Percentiles rank a stretch among this genome's conserved stretches.
Conservation (phyloP, 2,329 filamentous ascomycete species). For the Fusarium brachygibbosum region DNA sequence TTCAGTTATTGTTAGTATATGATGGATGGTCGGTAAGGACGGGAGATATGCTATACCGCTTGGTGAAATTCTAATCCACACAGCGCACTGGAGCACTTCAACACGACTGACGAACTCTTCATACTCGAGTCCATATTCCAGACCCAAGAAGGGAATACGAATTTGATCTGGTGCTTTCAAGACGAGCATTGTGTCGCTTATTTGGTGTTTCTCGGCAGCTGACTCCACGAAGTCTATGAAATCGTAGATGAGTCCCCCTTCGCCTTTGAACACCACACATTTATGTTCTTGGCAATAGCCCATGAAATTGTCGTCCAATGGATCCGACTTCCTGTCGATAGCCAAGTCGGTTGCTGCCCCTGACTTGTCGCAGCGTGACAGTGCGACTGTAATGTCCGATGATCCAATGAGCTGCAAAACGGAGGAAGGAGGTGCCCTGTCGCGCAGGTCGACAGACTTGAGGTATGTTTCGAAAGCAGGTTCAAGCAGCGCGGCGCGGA, state of each 20-base stretch:
- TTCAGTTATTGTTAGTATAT: neutral
- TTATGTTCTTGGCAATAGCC: conserved; percentile 34
- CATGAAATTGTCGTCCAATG: conserved; percentile 44
- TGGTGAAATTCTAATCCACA: conserved; percentile 38
- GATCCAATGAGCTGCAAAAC: conserved; percentile 29
- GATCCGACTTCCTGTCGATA: conserved; percentile 31
- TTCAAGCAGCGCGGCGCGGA: conserved; percentile 17
- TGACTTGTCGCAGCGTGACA: conserved; percentile 18
- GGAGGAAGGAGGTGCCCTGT: conserved; percentile 10
- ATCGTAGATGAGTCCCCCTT: conserved; percentile 31
- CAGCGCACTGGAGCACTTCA: conserved; percentile 47
- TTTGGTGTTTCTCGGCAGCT: conserved; percentile 6
- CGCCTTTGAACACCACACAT: conserved; percentile 45
- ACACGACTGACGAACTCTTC: conserved; percentile 43
- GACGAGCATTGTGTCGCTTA: conserved; percentile 14
- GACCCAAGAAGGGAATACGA: conserved; percentile 39
- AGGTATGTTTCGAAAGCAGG: conserved; percentile 39
- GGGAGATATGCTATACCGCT: conserved; percentile 27
- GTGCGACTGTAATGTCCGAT: conserved; percentile 26
- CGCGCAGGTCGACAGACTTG: conserved; percentile 6
- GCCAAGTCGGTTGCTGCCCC: conserved; percentile 23
- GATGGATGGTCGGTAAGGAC: neutral
- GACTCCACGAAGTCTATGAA: conserved; percentile 40
- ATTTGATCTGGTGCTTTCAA: conserved; percentile 36
- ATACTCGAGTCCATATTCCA: conserved; percentile 41